Conservation (phyloP, 2,329 filamentous ascomycete species). For the Aureobasidium sp. region DNA sequence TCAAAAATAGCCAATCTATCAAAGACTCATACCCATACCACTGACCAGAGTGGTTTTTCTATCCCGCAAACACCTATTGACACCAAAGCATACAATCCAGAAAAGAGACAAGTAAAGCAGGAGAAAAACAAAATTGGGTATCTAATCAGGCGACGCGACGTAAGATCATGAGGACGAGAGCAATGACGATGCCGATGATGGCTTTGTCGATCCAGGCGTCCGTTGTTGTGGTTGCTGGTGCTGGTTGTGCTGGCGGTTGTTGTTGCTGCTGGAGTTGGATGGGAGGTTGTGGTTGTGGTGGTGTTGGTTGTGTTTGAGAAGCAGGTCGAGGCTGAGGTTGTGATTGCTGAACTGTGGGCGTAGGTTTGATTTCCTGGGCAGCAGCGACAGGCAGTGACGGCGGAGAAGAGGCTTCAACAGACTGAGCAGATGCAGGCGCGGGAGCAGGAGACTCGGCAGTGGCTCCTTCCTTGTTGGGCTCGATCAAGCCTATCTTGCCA, state of each 20-base stretch:
- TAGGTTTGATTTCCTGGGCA: conserved; percentile 16
- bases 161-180: conserved; percentile 63
- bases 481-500: conserved; percentile 50
- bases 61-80: neutral
- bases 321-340: conserved; percentile 21
- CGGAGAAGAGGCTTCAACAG: conserved; percentile 2
- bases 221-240: conserved; percentile 2
- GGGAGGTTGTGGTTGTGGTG: neutral
- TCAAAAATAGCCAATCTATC: too few species aligned
- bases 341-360: conserved; percentile 18
- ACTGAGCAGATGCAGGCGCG: conserved; percentile 16
- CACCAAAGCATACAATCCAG: neutral
- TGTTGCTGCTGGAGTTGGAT: neutral
- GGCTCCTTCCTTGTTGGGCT: conserved; percentile 65
- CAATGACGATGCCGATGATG: conserved; percentile 65
- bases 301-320: neutral
- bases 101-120: neutral
- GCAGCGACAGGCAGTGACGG: neutral
- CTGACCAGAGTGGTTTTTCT: too few species aligned
- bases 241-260: neutral
- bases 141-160: conserved; percentile 22
- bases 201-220: conserved; percentile 69
- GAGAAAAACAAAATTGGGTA: neutral
- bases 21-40: too few species aligned
- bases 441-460: conserved; percentile 31